A percentile compares a stretch with the other conserved stretches of the same genome.
phyloP scores from a whole-genome alignment of 2,329 filamentous ascomycete genomes.

The Paramyrothecium sp. region DNA sequence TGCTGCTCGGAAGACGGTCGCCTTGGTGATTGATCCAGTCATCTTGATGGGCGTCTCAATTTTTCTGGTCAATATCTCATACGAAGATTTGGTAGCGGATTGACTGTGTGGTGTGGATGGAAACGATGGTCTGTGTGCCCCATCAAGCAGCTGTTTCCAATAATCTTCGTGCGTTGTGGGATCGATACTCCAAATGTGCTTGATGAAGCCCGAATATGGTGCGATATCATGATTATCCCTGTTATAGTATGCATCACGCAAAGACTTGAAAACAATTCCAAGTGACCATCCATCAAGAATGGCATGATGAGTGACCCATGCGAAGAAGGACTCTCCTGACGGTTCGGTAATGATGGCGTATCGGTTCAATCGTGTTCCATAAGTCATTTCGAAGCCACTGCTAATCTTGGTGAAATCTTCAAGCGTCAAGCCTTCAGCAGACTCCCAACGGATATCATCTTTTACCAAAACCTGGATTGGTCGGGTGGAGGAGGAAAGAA shows the following conservation, averaged over 20 bases:
- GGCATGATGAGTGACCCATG: slow-evolving; percentile 32
- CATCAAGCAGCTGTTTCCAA: slow-evolving; percentile 38
- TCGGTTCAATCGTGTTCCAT: neutral
- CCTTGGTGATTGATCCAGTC: slow-evolving; percentile 7
- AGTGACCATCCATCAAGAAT: slow-evolving; percentile 52
- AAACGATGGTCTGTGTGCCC: neutral
- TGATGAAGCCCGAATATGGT: slow-evolving; percentile 38
- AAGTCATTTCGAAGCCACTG: neutral
- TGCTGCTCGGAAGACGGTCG: slow-evolving; percentile 19
- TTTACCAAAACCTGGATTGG: neutral
- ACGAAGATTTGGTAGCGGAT: neutral
- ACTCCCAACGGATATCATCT: neutral
- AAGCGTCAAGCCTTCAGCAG: neutral
- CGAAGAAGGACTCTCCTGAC: slow-evolving; percentile 1
- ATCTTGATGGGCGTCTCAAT: neutral
- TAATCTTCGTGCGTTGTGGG: slow-evolving; percentile 18
- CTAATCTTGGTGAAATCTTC: neutral
- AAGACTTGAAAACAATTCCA: slow-evolving; percentile 25
- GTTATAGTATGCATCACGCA: slow-evolving; percentile 6
- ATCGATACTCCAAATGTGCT: slow-evolving; percentile 35
- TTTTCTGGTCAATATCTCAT: neutral
- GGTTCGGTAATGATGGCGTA: neutral
- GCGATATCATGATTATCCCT: slow-evolving; percentile 4
- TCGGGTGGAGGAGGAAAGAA: neutral
- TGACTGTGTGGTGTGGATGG: neutral